Evolutionary conservation across 768 basidiomycete species (phyloP).

Genomic region (Boletus tomentosulus): DNA sequence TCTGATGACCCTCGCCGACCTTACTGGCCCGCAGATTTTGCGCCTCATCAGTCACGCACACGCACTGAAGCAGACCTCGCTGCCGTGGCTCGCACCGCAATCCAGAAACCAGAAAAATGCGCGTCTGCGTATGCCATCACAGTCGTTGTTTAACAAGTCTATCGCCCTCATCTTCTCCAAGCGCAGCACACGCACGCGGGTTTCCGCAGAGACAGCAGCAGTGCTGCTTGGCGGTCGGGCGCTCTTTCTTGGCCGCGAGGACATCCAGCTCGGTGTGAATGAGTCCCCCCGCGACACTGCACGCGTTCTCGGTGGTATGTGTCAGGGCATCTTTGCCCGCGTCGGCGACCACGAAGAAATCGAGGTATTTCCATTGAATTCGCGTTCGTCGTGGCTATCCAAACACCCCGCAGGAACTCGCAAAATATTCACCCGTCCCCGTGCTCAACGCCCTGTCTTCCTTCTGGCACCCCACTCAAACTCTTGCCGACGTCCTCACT

Average conservation of each 20-base stretch:
- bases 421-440: constrained; percentile 85
- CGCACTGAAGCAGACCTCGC: constrained; percentile 54
- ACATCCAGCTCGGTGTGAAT: constrained; percentile 96
- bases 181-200: constrained; percentile 86
- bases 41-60: constrained; percentile 62
- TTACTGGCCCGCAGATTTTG: constrained; percentile 69
- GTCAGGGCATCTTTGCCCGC: constrained; percentile 94
- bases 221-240: constrained; percentile 80
- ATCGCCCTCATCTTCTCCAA: constrained; percentile 92
- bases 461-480: constrained; percentile 95
- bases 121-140: constrained; percentile 57
- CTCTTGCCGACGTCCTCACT: constrained; percentile 89
- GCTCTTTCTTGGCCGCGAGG: constrained; percentile 83
- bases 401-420: constrained; percentile 65
- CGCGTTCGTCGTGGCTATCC: not conserved
- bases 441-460: constrained; percentile 95
- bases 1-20: constrained; percentile 86
- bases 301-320: constrained; percentile 90
- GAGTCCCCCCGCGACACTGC: constrained; percentile 83
- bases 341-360: constrained; percentile 92
- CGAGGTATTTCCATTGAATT: constrained; percentile 57
- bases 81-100: constrained; percentile 66
- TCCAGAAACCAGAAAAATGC: constrained; percentile 25
- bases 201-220: constrained; percentile 82
- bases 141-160: constrained; percentile 76